Evolutionary conservation across 345 rosid species (phyloP), one percentile per base, ranked within the genome.

Genomic region (Citrus mangshanensis): DNA sequence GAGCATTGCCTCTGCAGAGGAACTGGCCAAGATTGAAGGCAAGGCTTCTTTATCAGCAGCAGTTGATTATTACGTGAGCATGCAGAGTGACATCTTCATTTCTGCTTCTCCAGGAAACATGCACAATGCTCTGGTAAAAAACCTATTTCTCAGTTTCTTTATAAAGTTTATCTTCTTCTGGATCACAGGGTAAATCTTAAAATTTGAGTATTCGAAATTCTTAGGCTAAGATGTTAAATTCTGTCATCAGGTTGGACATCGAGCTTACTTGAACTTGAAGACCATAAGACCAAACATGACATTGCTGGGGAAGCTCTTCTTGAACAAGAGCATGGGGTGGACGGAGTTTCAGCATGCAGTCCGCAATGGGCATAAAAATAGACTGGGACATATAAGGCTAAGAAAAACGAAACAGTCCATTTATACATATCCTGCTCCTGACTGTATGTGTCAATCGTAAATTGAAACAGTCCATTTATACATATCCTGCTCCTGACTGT

Each of bases 91-190:
- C 75, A 84, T 97, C 86, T 97, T 94, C 84, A 92, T 97, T 74
- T 93, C 98, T 40, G 97, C 99, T 51, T 94, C 98, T 76, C 99
- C 98, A 1, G 98, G 98, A 84, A 97, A 97, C 83, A 94, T 94
- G 99, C 98, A 94, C 85, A 97, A 97, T 73, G 98, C 98, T 55
- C 75, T 97, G 93, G 93, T 91, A 87, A 88, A 60, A 70, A 58
- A 60, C 70, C 58, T 3, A 72, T 10, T 69, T 40, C 24, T 38
- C 40, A 24, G 3, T 27, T 58, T 14, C 35, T 28, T 27, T 42
- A 18, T 14, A 63, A 21, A 5, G 9, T 28, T 5, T 24, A 13
- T 51, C 27, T 54, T 72, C 42, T 40, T 49, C n/a, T 12, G 42
- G 56, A 64, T 38, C 38, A 59, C 14, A 34, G 14, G n/a, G 37